Evolutionary conservation across 169 alveolate genomes (phyloP), one percentile per base, ranked within the genome.

Genomic region (Blepharisma undulans): DNA sequence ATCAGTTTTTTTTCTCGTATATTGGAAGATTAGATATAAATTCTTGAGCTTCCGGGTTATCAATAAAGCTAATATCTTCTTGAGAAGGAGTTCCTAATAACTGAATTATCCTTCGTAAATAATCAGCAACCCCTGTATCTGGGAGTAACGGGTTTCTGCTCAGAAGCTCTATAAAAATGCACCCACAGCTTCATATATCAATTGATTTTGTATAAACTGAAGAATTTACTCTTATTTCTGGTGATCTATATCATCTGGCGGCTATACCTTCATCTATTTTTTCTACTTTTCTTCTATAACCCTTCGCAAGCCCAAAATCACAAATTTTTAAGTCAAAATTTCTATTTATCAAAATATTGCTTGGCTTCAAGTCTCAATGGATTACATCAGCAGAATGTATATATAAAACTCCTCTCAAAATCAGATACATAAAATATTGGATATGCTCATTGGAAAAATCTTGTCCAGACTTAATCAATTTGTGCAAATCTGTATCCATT

Each of bases 231-330:
- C 98, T 96, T 48, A 98, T 92, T 66, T 98, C 99, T 2, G 99
- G 99, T 1, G 99, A 98, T 71, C 99, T 92, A 89, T 98, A 98
- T 99, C 99, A 98, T 90, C 99, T 93, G 21, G 99, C 98, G 22
- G 98, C 97, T 0, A 97, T 99, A 92, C 97, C 97, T 92, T 96
- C 97, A 84, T 85, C 81, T 90, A 32, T 59, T 90, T 88, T 72
- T 91, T 94, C 84, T 91, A 66, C 90, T 25, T 74, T 84, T 48
- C 92, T 96, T 81, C 93, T n/a, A n/a, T n/a, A 95, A 2, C 98
- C 98, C 87, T 98, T 92, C 8, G 98, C 98, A 1, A 98, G 87
- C 3, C 99, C 99, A 22, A 98, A 94, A 91, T 98, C 98, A 84
- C 99, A 97, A 4, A 97, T 97, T 85, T 95, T 96, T 81, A 97